phyloP scores from a whole-genome alignment of 2,329 filamentous ascomycete genomes.

The Cercospora sp. region DNA sequence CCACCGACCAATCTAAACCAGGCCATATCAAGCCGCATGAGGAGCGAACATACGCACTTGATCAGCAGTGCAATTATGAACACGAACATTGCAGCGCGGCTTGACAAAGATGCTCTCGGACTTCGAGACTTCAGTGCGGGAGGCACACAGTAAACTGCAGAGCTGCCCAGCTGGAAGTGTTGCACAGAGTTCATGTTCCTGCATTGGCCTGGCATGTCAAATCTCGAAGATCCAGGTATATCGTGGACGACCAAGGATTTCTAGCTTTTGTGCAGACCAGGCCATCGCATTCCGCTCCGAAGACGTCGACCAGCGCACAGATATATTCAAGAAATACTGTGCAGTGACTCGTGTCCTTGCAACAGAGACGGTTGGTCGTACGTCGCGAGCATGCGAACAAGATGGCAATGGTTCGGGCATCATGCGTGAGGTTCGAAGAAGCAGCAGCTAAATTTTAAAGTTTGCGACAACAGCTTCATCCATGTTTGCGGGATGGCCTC shows the following conservation, averaged over 20 bases:
- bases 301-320: not conserved
- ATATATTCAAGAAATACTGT: not conserved
- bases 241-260: conserved; percentile 7
- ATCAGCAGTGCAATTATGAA: not conserved
- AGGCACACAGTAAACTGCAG: not conserved
- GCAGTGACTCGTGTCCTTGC: not conserved
- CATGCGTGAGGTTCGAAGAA: not conserved
- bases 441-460: not conserved
- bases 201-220: conserved; percentile 16
- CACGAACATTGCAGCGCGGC: not conserved
- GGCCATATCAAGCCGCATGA: not conserved
- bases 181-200: conserved; percentile 9
- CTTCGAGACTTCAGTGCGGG: not conserved
- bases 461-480: not conserved
- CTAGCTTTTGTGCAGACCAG: not conserved
- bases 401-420: not conserved
- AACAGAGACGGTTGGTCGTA: not conserved
- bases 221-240: conserved; percentile 11
- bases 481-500: not conserved
- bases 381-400: not conserved
- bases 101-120: not conserved
- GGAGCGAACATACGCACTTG: not conserved
- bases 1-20: not conserved
- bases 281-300: not conserved
- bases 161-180: not conserved